Evolutionary conservation across 2,329 filamentous ascomycete genomes (phyloP), one percentile per base, ranked within the genome.

Genomic region (Aspergillus latus): DNA sequence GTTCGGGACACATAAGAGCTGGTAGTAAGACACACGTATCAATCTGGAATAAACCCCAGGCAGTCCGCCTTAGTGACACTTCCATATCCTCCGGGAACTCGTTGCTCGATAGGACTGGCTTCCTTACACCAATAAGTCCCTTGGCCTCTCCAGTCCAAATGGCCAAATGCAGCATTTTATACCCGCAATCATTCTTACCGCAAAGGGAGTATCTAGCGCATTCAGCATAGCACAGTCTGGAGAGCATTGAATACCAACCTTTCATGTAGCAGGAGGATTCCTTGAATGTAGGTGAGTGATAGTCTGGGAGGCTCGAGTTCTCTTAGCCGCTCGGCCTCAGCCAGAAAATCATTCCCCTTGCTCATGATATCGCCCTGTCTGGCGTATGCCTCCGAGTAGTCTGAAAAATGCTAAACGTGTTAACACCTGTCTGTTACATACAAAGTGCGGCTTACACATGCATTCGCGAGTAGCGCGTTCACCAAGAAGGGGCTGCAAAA

Each of bases 401-500:
- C 72, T 0, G 71, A 75, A 44, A 69, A 75, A 55, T 72, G 68
- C 72, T 74, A 51, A 10, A 10, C 11, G 15, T 29, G 46, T 54
- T 26, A 54, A 6, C 8, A 15, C 10, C 28, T 30, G 11, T 9
- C 3, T 45, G 57, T n/a, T 5, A n/a, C 10, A 44, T n/a, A 28
- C 40, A 30, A 40, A n/a, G 11, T 13, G 9, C 13, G 21, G 9
- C 72, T 51, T 61, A 75, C 73, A 62, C 73, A 75, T 54, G 73
- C 73, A 65, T 72, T 72, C 28, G 92, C 88, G 47, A 96, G 80
- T 81, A 96, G 91, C 3, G 91, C 88, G 74, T 96, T 96, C 58
- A 97, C 91, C n/a, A 97, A 77, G 57, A 96, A 77, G 1, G 90
- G 86, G 0, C 90, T 93, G 73, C 92, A 96, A 74, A 96, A 92